These are phyloP conservation scores for Penicillium sp. DNA, from an alignment of 2,329 filamentous ascomycete species.

Conservation along the genomic window DNA sequence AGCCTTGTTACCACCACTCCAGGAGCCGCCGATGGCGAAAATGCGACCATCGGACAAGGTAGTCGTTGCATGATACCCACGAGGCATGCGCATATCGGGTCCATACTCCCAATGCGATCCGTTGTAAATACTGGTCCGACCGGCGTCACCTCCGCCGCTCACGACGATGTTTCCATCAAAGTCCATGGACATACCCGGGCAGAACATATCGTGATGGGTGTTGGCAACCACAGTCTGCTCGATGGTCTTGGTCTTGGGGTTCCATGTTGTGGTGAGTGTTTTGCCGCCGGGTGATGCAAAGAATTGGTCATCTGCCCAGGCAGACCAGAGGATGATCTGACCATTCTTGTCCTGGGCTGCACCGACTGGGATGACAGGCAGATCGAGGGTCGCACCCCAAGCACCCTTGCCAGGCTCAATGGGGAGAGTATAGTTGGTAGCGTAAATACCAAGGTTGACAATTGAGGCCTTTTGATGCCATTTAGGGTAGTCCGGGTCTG, in stretches of 20 bases:
- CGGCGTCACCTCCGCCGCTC: constrained; percentile 54
- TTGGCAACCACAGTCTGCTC: constrained; percentile 4
- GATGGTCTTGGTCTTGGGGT: constrained; percentile 22
- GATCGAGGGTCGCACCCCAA: constrained; percentile 8
- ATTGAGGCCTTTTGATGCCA: constrained; percentile 10
- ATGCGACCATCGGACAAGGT: constrained; percentile 55
- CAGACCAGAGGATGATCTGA: constrained; percentile 18
- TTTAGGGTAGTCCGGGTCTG: not conserved
- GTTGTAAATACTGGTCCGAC: constrained; percentile 53
- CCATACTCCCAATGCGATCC: constrained; percentile 41
- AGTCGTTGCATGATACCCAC: constrained; percentile 56
- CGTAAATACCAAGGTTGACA: constrained; percentile 13
- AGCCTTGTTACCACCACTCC: constrained; percentile 48
- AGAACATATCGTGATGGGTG: constrained; percentile 16
- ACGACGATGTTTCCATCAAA: constrained; percentile 53
- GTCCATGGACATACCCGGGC: constrained; percentile 52
- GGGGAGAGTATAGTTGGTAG: constrained; percentile 3
- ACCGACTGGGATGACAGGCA: constrained; percentile 4
- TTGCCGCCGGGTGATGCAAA: constrained; percentile 17
- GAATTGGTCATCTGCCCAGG: constrained; percentile 19
- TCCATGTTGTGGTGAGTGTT: constrained; percentile 19
- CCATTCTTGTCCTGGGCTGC: constrained; percentile 5
- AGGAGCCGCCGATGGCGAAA: constrained; percentile 62
- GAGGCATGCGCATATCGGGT: constrained; percentile 47
- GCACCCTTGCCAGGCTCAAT: constrained; percentile 6